Conservation (phyloP, 805 yeast species). For the Yarrowia sp. region DNA sequence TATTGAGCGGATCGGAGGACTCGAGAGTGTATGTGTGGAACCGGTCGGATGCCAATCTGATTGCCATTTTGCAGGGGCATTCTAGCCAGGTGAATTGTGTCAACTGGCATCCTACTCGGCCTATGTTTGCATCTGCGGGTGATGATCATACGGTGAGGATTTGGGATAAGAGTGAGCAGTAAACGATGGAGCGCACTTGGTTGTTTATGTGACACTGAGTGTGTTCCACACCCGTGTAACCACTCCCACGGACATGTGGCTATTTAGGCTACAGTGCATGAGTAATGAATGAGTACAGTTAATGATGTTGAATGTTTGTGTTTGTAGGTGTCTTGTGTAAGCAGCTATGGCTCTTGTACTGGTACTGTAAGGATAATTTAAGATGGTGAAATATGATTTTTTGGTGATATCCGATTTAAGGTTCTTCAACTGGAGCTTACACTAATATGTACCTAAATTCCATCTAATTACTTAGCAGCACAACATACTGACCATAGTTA, state of each 20-base stretch:
- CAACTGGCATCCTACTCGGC: constrained; percentile 58
- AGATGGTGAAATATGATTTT: too few relatives aligned
- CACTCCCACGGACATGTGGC: too few relatives aligned
- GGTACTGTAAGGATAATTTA: too few relatives aligned
- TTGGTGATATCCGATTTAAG: too few relatives aligned
- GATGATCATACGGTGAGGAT: constrained; percentile 73
- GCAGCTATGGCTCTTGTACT: too few relatives aligned
- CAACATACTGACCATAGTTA: too few relatives aligned
- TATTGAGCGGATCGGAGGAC: constrained; percentile 83
- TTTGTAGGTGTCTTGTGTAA: background rate
- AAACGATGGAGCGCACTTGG: background rate
- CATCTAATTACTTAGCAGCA: too few relatives aligned
- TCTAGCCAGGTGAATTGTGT: constrained; percentile 69
- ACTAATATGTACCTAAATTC: too few relatives aligned
- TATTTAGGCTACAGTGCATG: background rate
- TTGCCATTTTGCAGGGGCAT: constrained; percentile 64
- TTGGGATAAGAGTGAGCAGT: constrained; percentile 30
- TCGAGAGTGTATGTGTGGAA: constrained; percentile 79
- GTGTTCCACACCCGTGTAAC: too few relatives aligned
- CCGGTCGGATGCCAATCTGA: constrained; percentile 62
- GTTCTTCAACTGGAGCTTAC: too few relatives aligned
- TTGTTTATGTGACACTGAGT: too few relatives aligned
- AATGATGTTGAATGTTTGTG: too few relatives aligned
- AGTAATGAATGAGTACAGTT: background rate
- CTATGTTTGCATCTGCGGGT: constrained; percentile 77